A percentile compares a stretch with the other conserved stretches of the same genome.
Evolutionary conservation across 805 yeast genomes (phyloP).

Genomic region (Kuraishia molischiana): DNA sequence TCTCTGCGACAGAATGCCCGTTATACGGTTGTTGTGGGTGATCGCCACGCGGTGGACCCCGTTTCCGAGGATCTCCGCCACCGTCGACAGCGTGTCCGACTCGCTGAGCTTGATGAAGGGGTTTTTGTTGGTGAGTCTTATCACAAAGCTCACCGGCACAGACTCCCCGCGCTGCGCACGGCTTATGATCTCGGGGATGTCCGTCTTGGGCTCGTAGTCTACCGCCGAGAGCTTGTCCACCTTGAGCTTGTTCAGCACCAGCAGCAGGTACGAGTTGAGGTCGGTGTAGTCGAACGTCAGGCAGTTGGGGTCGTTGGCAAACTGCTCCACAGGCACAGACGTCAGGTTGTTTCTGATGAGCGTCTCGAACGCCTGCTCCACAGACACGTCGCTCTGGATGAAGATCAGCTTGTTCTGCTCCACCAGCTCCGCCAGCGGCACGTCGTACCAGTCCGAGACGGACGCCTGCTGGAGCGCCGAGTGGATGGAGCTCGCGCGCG

Average conservation of each 20-base stretch:
- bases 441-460: conserved; percentile 59
- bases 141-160: conserved; percentile 85
- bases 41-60: conserved; percentile 95
- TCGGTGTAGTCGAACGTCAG: conserved; percentile 89
- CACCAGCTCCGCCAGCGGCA: conserved; percentile 62
- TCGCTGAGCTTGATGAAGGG: conserved; percentile 77
- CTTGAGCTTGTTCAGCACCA: conserved; percentile 67
- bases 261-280: conserved; percentile 72
- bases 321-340: conserved; percentile 69
- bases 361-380: conserved; percentile 82
- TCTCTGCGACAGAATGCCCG: conserved; percentile 87
- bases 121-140: conserved; percentile 76
- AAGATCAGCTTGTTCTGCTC: conserved; percentile 70
- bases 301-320: conserved; percentile 51
- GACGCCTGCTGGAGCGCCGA: conserved; percentile 9
- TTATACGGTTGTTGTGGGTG: conserved; percentile 40
- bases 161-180: conserved; percentile 81
- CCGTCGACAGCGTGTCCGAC: conserved; percentile 56
- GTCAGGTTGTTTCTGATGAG: conserved; percentile 67
- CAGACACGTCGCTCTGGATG: conserved; percentile 58
- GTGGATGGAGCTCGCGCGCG: conserved; percentile 9
- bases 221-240: conserved; percentile 25
- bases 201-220: conserved; percentile 23
- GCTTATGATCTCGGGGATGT: conserved; percentile 30
- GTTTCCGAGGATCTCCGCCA: conserved; percentile 81